These are phyloP conservation scores for Neurospora pannonica DNA, from an alignment of 495 filamentous ascomycete species.

Conservation along the genomic window DNA sequence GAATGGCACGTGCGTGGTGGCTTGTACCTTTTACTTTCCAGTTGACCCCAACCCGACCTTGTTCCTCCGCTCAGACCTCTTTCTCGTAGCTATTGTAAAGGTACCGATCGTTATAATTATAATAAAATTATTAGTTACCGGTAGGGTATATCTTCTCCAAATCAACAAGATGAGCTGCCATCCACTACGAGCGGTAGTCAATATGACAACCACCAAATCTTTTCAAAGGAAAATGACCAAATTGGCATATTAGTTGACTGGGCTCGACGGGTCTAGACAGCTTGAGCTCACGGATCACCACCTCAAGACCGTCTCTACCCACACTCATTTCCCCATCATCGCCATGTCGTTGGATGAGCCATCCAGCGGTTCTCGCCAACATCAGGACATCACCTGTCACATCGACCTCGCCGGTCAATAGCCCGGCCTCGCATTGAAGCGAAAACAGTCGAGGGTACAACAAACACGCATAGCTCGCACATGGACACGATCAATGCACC, in stretches of 20 bases:
- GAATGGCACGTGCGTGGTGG: background rate
- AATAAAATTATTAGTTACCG: no score
- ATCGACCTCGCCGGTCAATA: no score
- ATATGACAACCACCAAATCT: conserved; percentile 15
- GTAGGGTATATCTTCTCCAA: conserved; percentile 10
- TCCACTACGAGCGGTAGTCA: conserved; percentile 3
- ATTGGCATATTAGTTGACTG: conserved; percentile 15
- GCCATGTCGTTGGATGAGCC: background rate
- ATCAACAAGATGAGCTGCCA: conserved; percentile 9
- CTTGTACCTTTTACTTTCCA: background rate
- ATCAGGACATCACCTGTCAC: background rate
- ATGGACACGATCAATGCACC: background rate
- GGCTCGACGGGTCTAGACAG: conserved; percentile 7
- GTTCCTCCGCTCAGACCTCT: background rate
- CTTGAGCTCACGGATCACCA: background rate
- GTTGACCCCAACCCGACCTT: background rate
- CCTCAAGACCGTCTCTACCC: background rate
- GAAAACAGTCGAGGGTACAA: background rate
- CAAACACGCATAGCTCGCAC: background rate
- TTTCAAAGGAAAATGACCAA: conserved; percentile 13
- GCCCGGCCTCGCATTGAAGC: background rate
- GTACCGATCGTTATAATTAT: no score
- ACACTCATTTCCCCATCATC: background rate
- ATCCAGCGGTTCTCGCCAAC: background rate
- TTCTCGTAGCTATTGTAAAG: no score